A percentile compares a stretch with the other conserved stretches of the same genome.
phyloP scores from a whole-genome alignment of 768 basidiomycete genomes.

The Ramaria rubella region DNA sequence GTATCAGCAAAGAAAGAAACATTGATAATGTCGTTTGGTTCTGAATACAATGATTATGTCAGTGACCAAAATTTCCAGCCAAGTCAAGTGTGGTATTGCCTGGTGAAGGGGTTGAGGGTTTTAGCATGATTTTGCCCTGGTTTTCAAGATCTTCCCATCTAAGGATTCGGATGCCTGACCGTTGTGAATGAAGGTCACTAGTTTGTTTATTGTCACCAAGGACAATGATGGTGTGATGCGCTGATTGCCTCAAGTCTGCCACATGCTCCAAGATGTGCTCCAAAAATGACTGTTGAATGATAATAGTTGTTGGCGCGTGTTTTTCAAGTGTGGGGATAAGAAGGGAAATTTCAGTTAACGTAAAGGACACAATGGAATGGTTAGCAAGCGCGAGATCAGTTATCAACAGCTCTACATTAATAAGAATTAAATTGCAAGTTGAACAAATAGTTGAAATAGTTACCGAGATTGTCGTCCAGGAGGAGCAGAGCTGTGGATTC shows the following conservation, averaged over 20 bases:
- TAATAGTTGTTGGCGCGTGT: conserved; percentile 66
- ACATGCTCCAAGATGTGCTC: conserved; percentile 65
- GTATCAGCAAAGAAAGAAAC: conserved; percentile 55
- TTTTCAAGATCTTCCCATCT: conserved; percentile 68
- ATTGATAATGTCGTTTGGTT: conserved; percentile 57
- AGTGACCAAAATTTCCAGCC: neutral
- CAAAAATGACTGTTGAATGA: conserved; percentile 61
- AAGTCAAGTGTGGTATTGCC: conserved; percentile 32
- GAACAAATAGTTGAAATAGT: conserved; percentile 15
- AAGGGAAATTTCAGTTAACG: conserved; percentile 50
- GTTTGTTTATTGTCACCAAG: conserved; percentile 56
- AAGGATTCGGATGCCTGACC: conserved; percentile 34
- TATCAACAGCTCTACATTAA: conserved; percentile 60
- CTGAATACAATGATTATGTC: conserved; percentile 27
- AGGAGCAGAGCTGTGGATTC: conserved; percentile 68
- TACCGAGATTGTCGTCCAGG: conserved; percentile 74
- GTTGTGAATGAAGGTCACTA: conserved; percentile 31
- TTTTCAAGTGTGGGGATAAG: conserved; percentile 59
- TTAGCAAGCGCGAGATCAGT: conserved; percentile 73
- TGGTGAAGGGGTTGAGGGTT: conserved; percentile 39
- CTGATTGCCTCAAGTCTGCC: conserved; percentile 40
- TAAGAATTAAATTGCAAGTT: conserved; percentile 4
- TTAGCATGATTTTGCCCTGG: conserved; percentile 49
- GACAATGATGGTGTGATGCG: conserved; percentile 55
- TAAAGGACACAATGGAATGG: conserved; percentile 62